phyloP scores from a whole-genome alignment of 768 basidiomycete genomes.

The Lactarius hatsudake region DNA sequence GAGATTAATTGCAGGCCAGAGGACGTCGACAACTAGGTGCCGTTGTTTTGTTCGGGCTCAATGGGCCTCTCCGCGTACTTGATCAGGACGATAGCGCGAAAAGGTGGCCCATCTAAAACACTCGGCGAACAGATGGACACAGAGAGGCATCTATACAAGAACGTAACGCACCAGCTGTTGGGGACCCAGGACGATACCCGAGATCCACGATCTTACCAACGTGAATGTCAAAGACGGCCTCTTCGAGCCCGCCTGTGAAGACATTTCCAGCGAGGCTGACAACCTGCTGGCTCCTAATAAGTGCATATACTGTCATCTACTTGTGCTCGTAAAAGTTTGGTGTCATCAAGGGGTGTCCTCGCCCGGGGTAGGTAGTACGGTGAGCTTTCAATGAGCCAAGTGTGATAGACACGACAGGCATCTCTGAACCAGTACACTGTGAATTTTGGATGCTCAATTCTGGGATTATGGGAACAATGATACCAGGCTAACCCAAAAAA shows the following conservation, averaged over 20 bases:
- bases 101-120: constrained; percentile 15
- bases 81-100: constrained; percentile 10
- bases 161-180: constrained; percentile 12
- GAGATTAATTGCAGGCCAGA: constrained; percentile 9
- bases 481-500: neutral
- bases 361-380: neutral
- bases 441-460: constrained; percentile 4
- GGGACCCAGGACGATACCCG: constrained; percentile 2
- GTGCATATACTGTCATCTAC: constrained; percentile 14
- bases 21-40: neutral
- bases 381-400: constrained; percentile 18
- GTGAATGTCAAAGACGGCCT: constrained; percentile 13
- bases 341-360: neutral
- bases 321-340: constrained; percentile 11
- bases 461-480: constrained; percentile 4
- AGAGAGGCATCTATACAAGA: neutral
- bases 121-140: neutral
- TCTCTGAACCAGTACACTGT: constrained; percentile 14
- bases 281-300: constrained; percentile 18
- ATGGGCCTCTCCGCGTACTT: constrained; percentile 24
- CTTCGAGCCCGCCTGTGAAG: constrained; percentile 17
- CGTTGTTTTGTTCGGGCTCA: constrained; percentile 14
- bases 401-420: constrained; percentile 16
- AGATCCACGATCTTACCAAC: constrained; percentile 1
- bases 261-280: constrained; percentile 19